A percentile compares a stretch with the other conserved stretches of the same genome.
Evolutionary conservation across 768 basidiomycete species (phyloP).

Genomic region (Xerocomellus amylosporus): DNA sequence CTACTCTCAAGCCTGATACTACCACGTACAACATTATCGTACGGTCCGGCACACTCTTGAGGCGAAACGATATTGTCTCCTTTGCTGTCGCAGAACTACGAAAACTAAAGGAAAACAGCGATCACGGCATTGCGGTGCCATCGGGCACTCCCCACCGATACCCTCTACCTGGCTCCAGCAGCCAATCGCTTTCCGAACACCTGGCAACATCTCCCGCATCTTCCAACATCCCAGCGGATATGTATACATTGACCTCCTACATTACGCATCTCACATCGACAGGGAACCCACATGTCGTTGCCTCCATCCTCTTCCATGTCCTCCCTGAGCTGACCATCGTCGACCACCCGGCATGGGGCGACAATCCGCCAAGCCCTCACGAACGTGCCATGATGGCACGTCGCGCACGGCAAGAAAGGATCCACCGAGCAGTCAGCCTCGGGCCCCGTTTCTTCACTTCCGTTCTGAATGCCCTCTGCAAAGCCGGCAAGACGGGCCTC

Average conservation of each 20-base stretch:
- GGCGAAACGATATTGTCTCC: constrained; percentile 41
- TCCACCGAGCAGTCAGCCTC: constrained; percentile 43
- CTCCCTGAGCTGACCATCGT: constrained; percentile 51
- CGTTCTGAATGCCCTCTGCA: constrained; percentile 59
- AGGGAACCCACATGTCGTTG: constrained; percentile 45
- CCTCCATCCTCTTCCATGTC: constrained; percentile 47
- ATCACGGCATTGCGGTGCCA: constrained; percentile 26
- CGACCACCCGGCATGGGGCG: constrained; percentile 40
- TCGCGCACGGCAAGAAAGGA: constrained; percentile 28
- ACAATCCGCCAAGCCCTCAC: constrained; percentile 21
- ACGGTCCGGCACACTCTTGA: constrained; percentile 51
- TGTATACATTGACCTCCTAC: constrained; percentile 49
- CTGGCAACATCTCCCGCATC: constrained; percentile 14
- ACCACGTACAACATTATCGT: constrained; percentile 59
- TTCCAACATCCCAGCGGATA: constrained; percentile 35
- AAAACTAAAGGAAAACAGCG: constrained; percentile 17
- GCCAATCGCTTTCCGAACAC: constrained; percentile 10
- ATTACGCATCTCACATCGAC: constrained; percentile 51
- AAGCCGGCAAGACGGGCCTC: constrained; percentile 50
- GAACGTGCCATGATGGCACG: constrained; percentile 27
- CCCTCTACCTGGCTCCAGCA: background rate
- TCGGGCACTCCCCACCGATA: background rate
- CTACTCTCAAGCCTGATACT: constrained; percentile 43
- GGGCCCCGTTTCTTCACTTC: constrained; percentile 62
- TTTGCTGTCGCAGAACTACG: constrained; percentile 38